Evolutionary conservation across 495 filamentous ascomycete species (phyloP).

Genomic region (Thozetella sp.): DNA sequence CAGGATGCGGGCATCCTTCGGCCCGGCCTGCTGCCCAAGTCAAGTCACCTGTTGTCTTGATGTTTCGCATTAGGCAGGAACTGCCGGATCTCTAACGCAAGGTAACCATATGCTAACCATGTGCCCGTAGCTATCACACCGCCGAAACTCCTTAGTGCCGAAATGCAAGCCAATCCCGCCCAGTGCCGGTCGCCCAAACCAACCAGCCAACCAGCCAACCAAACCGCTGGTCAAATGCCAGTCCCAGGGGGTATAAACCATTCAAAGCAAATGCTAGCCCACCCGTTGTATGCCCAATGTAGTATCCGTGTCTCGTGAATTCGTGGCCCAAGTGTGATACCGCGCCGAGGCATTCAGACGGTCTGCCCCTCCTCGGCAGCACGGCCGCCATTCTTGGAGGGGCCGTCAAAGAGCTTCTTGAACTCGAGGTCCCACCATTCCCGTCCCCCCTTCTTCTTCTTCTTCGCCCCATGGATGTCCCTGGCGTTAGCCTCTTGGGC

Average conservation of each 20-base stretch:
- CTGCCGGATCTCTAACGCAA: no score
- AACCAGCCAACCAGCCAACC: background rate
- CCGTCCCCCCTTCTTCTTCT: background rate
- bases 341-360: background rate
- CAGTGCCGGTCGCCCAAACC: background rate
- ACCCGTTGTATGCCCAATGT: background rate
- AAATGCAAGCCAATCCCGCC: background rate
- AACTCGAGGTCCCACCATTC: conserved; percentile 24
- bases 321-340: background rate
- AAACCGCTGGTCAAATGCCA: no score
- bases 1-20: no score
- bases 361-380: background rate
- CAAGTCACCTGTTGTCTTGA: no score
- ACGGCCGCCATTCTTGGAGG: background rate
- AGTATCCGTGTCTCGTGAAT: background rate
- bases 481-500: conserved; percentile 19
- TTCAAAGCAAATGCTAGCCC: background rate
- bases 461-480: conserved; percentile 5
- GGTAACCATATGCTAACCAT: no score
- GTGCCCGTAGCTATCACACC: background rate
- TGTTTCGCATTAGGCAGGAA: no score
- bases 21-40: no score
- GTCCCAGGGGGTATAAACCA: background rate
- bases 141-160: background rate
- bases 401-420: conserved; percentile 5